A percentile compares a stretch with the other conserved stretches of the same genome.
Evolutionary conservation across 192 early-diverging fungal species (phyloP).

Genomic region (Chytriomyces confervae): DNA sequence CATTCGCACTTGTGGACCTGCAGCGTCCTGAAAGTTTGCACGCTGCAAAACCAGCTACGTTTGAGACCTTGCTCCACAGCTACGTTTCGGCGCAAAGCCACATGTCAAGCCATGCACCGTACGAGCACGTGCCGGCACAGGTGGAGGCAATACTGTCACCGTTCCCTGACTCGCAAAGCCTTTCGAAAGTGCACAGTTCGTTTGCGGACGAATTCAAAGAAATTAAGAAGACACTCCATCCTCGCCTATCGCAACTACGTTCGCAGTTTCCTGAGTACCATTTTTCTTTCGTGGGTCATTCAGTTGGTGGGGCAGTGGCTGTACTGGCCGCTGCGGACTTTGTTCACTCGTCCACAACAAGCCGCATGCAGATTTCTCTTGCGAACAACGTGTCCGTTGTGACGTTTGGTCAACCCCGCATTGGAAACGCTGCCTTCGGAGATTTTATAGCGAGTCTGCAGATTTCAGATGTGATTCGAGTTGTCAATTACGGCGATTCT

Average conservation of each 20-base stretch:
- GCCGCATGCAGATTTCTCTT: not conserved
- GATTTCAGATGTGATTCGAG: not conserved
- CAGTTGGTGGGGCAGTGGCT: conserved; percentile 45
- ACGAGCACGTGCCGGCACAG: too few species aligned
- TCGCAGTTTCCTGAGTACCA: conserved; percentile 13
- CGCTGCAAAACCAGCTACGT: too few species aligned
- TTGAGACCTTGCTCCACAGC: too few species aligned
- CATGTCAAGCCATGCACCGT: too few species aligned
- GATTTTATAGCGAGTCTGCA: conserved; percentile 9
- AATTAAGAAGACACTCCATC: not conserved
- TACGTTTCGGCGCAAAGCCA: too few species aligned
- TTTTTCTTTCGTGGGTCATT: conserved; percentile 43
- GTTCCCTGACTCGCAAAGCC: not conserved
- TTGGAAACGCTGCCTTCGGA: conserved; percentile 45
- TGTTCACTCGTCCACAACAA: not conserved
- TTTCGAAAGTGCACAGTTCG: not conserved
- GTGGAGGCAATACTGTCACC: not conserved
- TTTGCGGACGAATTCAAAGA: not conserved
- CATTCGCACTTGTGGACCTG: too few species aligned
- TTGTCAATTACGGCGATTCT: conserved; percentile 37
- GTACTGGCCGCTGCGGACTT: conserved; percentile 41
- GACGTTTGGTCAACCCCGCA: conserved; percentile 47
- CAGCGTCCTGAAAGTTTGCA: too few species aligned
- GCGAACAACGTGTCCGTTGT: conserved; percentile 28
- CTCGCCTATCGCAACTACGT: not conserved